Conservation (phyloP, 2,329 filamentous ascomycete species). For the Balansia obtecta region DNA sequence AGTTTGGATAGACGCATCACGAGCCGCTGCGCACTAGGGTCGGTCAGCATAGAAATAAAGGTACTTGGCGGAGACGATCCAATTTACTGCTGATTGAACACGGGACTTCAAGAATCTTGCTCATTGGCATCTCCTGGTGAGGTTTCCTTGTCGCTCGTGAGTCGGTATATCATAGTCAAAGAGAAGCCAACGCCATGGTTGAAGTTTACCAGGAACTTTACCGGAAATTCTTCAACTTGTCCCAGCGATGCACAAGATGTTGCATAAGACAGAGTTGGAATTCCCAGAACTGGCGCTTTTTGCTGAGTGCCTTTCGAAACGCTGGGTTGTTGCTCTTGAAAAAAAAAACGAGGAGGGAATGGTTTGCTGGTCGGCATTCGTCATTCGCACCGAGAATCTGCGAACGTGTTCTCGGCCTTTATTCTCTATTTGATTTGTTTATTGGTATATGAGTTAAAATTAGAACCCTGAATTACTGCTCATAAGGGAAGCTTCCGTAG, state of each 20-base stretch:
- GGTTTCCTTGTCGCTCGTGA: too few species aligned
- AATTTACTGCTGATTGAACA: background rate
- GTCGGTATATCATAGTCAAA: too few species aligned
- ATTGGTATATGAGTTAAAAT: background rate
- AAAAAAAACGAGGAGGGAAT: too few species aligned
- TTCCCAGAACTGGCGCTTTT: background rate
- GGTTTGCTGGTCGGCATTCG: background rate
- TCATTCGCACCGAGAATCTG: background rate
- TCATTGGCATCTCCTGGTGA: background rate
- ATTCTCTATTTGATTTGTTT: background rate
- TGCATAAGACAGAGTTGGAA: background rate
- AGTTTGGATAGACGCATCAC: background rate
- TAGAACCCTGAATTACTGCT: background rate
- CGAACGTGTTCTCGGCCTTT: background rate
- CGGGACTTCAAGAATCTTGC: background rate
- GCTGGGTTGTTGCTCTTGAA: background rate
- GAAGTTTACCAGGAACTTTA: background rate
- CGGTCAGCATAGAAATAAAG: background rate
- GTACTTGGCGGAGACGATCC: background rate
- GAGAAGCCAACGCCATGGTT: background rate
- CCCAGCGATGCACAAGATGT: background rate
- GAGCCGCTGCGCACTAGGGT: background rate
- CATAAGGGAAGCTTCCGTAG: constrained; percentile 9
- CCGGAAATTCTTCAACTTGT: background rate
- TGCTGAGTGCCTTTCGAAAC: background rate